phyloP scores from a whole-genome alignment of 805 yeast species.

The Barnettozyma sucrosica region DNA sequence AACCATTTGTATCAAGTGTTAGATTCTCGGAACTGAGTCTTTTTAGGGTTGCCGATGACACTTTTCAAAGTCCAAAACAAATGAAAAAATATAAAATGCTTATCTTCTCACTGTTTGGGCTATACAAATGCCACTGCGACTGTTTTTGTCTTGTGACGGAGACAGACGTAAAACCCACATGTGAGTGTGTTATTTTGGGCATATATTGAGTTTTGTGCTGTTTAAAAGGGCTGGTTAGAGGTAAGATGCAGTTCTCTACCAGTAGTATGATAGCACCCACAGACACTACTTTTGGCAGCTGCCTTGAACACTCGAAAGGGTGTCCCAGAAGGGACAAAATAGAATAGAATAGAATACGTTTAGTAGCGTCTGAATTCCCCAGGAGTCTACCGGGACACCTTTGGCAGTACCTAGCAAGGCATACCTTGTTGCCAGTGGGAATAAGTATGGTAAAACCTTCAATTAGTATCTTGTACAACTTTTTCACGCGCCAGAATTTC shows the following conservation, averaged over 20 bases:
- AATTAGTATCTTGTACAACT: no score
- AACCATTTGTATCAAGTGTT: no score
- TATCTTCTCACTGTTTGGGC: no score
- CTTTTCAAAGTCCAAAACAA: neutral
- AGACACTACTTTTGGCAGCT: neutral
- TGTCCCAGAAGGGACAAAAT: neutral
- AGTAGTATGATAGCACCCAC: slow-evolving; percentile 22
- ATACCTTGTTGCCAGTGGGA: no score
- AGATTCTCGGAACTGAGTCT: no score
- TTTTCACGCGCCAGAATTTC: neutral
- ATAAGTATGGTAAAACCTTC: no score
- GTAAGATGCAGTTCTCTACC: slow-evolving; percentile 13
- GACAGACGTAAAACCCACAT: neutral
- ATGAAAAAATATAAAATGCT: no score
- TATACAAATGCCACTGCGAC: neutral
- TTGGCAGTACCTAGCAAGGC: no score
- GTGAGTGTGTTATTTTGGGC: slow-evolving; percentile 3
- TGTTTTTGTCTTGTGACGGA: neutral
- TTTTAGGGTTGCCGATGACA: no score
- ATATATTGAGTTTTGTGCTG: slow-evolving; percentile 6
- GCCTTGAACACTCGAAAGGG: neutral
- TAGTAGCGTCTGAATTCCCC: no score
- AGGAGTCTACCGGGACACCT: no score
- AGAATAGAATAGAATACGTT: no score
- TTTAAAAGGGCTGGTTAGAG: slow-evolving; percentile 20